Evolutionary conservation across 192 early-diverging fungal species (phyloP).

Genomic region (Backusella liffmaniae): DNA sequence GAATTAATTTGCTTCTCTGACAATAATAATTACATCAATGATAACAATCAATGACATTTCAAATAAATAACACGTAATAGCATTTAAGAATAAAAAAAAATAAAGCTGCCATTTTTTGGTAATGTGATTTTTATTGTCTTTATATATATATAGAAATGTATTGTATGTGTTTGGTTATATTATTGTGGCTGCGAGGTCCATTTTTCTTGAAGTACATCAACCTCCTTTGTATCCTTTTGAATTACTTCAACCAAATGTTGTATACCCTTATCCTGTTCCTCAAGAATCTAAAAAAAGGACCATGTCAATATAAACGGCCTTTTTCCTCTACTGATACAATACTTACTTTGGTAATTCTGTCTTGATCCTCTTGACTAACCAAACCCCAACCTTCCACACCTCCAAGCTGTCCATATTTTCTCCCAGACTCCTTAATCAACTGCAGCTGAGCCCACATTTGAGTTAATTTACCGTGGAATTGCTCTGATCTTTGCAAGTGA

Average conservation of each 20-base stretch:
- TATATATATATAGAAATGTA: not conserved
- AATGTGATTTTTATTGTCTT: not conserved
- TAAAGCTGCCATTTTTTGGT: not conserved
- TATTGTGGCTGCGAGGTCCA: not conserved
- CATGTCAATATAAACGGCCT: not conserved
- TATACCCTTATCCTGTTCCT: slow-evolving; percentile 31
- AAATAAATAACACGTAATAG: no score
- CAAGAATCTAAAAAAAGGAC: slow-evolving; percentile 20
- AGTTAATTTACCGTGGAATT: slow-evolving; percentile 76
- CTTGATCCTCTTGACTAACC: slow-evolving; percentile 14
- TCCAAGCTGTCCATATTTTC: slow-evolving; percentile 32
- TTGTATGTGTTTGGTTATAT: not conserved
- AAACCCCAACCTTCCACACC: slow-evolving; percentile 17
- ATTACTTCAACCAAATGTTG: slow-evolving; percentile 31
- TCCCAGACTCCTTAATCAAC: slow-evolving; percentile 60
- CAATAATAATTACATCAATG: no score
- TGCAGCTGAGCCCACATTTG: slow-evolving; percentile 83
- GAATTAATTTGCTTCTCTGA: no score
- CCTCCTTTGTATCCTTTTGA: slow-evolving; percentile 21
- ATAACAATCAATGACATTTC: no score
- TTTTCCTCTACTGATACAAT: not conserved
- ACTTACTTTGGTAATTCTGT: slow-evolving; percentile 28
- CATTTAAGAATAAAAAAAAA: no score
- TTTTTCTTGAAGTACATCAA: not conserved
- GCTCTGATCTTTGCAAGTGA: slow-evolving; percentile 73